These are phyloP conservation scores for Chlamydomonas incerta DNA, from an alignment of 139 green algal genomes.

Conservation along the genomic window DNA sequence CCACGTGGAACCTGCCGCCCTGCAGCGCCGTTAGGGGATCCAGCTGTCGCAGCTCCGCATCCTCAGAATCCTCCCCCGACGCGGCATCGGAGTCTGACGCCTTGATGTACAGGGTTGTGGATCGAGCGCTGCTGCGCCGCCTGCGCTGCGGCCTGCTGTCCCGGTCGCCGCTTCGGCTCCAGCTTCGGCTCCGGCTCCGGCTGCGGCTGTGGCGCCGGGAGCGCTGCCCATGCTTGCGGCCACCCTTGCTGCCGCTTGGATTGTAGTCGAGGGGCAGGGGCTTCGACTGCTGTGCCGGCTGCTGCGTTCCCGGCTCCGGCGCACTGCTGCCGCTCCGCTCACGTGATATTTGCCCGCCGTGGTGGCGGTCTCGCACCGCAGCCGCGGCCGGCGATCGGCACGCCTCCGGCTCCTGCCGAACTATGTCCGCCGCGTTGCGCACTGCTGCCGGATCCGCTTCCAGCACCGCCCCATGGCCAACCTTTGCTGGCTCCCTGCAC, in stretches of 20 bases:
- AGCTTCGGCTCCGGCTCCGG: slow-evolving; percentile 3
- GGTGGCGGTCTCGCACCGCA: too few relatives aligned
- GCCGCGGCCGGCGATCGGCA: too few relatives aligned
- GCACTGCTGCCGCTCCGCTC: background rate
- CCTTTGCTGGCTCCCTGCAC: background rate
- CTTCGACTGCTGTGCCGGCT: too few relatives aligned
- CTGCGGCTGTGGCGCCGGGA: background rate
- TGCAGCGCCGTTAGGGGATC: background rate
- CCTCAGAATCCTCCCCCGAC: background rate
- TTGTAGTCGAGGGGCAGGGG: too few relatives aligned
- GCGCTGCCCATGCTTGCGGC: too few relatives aligned
- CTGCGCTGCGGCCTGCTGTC: too few relatives aligned
- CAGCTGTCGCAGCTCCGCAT: background rate
- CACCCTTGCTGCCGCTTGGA: too few relatives aligned
- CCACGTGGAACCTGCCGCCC: background rate
- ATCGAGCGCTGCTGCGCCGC: background rate
- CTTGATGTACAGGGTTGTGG: too few relatives aligned
- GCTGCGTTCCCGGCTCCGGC: too few relatives aligned
- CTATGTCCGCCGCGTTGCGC: too few relatives aligned
- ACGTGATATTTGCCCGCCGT: background rate
- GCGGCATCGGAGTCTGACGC: too few relatives aligned
- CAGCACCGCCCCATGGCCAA: background rate
- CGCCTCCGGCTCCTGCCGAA: background rate
- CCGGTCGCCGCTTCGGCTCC: background rate
- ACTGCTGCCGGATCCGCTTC: background rate